Percentiles rank a stretch among this genome's conserved stretches.
phyloP scores from a whole-genome alignment of 257 asterid species.

The Solanum rostratum region DNA sequence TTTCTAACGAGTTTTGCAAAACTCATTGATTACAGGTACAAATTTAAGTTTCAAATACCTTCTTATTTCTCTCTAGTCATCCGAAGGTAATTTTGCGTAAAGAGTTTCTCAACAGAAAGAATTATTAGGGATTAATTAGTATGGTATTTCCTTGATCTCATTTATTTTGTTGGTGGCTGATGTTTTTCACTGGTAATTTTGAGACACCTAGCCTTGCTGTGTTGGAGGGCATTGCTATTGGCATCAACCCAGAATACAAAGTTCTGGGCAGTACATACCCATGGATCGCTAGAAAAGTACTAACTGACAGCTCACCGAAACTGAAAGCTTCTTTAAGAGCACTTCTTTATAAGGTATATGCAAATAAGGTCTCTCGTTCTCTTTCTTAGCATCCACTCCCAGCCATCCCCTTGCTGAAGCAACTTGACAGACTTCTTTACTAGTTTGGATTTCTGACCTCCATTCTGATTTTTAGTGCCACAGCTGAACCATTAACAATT shows the following conservation, averaged over 20 bases:
- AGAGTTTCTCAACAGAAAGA: not conserved
- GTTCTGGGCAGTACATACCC: conserved; percentile 97
- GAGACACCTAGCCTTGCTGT: conserved; percentile 72
- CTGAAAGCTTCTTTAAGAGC: conserved; percentile 62
- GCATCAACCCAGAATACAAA: conserved; percentile 69
- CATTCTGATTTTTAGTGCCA: not conserved
- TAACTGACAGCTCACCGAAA: conserved; percentile 79
- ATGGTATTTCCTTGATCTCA: not conserved
- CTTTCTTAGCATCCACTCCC: not conserved
- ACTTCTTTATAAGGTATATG: conserved; percentile 74
- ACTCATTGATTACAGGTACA: conserved; percentile 56
- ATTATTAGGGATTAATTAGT: not conserved
- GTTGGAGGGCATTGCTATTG: conserved; percentile 87
- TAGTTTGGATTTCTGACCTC: not conserved
- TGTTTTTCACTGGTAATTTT: conserved; percentile 6
- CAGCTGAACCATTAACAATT: not conserved
- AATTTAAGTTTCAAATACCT: conserved; percentile 89
- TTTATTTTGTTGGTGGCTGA: conserved; percentile 9
- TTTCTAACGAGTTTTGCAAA: not conserved
- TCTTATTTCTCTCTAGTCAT: conserved; percentile 90
- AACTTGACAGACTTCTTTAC: not conserved
- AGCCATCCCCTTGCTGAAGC: not conserved
- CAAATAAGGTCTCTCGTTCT: not conserved
- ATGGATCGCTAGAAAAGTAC: conserved; percentile 95
- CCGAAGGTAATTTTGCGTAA: conserved; percentile 44